Evolutionary conservation across 2,329 filamentous ascomycete species (phyloP).

Genomic region (Trichoderma endophyticum): DNA sequence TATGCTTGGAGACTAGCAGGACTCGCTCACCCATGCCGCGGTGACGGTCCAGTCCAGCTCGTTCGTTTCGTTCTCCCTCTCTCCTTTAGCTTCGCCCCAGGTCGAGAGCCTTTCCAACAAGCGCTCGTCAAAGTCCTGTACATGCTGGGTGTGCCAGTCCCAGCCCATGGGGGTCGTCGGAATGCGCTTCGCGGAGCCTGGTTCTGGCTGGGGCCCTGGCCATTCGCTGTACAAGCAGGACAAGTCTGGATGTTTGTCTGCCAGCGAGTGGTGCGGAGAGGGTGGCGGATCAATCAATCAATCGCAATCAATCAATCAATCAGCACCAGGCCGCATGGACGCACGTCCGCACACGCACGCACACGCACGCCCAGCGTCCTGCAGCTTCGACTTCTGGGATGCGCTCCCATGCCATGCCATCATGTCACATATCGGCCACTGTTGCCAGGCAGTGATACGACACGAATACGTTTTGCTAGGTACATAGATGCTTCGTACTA

Average conservation of each 20-base stretch:
- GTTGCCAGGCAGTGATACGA: not conserved
- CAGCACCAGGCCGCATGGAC: slow-evolving; percentile 16
- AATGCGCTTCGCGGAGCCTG: slow-evolving; percentile 18
- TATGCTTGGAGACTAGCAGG: not conserved
- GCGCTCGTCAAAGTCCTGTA: not conserved
- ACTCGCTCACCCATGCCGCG: not conserved
- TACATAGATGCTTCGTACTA: not conserved
- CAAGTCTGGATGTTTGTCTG: slow-evolving; percentile 12
- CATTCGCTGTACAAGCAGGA: not conserved
- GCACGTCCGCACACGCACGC: not conserved
- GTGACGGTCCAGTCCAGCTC: not conserved
- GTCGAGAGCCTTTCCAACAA: not conserved
- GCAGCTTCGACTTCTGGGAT: slow-evolving; percentile 9
- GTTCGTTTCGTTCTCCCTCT: not conserved
- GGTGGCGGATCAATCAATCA: slow-evolving; percentile 20
- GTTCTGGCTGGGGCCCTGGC: slow-evolving; percentile 3
- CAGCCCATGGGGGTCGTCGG: slow-evolving; percentile 12
- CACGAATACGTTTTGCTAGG: not conserved
- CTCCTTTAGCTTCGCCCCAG: not conserved
- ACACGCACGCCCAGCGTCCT: slow-evolving; percentile 12
- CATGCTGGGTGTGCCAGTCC: not conserved
- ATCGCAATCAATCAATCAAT: not conserved
- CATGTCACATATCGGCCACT: slow-evolving; percentile 6
- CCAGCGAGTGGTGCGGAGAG: slow-evolving; percentile 19
- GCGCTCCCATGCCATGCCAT: slow-evolving; percentile 20